phyloP scores from a whole-genome alignment of 495 filamentous ascomycete genomes.

The Penicillium bovifimosum region DNA sequence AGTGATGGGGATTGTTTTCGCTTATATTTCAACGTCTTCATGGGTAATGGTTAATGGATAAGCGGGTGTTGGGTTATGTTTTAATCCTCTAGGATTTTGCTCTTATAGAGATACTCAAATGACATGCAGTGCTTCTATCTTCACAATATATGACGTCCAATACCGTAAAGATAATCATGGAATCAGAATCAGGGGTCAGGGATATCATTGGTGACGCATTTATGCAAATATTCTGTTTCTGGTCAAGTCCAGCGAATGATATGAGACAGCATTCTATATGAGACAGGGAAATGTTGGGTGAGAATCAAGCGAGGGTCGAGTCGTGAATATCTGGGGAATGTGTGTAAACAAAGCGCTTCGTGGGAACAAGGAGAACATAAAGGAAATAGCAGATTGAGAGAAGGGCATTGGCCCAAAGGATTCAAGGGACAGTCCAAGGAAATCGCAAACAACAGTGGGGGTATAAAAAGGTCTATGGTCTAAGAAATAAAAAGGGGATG shows the following conservation, averaged over 20 bases:
- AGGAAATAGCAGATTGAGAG: neutral
- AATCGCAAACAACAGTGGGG: constrained; percentile 22
- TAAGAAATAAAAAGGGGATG: constrained; percentile 14
- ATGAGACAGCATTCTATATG: constrained; percentile 2
- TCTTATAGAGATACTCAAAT: neutral
- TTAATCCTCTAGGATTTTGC: neutral
- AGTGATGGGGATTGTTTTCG: neutral
- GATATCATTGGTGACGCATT: neutral
- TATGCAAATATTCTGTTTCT: constrained; percentile 1
- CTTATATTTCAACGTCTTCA: neutral
- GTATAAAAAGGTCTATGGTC: constrained; percentile 33
- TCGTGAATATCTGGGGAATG: constrained; percentile 6
- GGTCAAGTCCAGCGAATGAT: neutral
- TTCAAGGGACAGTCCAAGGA: constrained; percentile 3
- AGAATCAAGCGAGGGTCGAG: neutral
- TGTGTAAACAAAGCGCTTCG: constrained; percentile 5
- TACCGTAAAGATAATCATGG: too few relatives aligned
- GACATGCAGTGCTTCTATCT: neutral
- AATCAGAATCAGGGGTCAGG: neutral
- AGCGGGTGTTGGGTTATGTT: neutral
- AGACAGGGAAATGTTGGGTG: neutral
- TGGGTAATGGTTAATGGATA: neutral
- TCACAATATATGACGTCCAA: too few relatives aligned
- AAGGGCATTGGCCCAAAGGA: constrained; percentile 3
- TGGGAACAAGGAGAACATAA: neutral